Percentiles rank a stretch among this genome's conserved stretches.
These are phyloP conservation scores for Aegle marmelos DNA, from an alignment of 345 rosid species.

Conservation along the genomic window DNA sequence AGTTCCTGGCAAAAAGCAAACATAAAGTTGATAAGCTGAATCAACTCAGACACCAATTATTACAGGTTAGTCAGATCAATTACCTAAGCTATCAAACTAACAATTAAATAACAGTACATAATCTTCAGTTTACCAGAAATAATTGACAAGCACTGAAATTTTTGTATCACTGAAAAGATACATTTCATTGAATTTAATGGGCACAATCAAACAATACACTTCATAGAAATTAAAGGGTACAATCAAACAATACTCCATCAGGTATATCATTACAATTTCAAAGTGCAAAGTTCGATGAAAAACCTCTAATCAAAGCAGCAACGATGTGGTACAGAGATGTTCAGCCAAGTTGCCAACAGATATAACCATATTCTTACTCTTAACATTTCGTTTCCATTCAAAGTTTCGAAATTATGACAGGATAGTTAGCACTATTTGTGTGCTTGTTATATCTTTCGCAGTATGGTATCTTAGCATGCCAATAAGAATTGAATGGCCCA, in stretches of 20 bases:
- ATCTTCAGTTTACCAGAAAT: not conserved
- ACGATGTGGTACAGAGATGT: not conserved
- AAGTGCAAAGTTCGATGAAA: not conserved
- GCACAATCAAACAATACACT: not conserved
- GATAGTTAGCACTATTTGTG: not conserved
- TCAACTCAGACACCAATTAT: not conserved
- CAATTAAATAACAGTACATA: not conserved
- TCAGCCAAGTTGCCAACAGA: not conserved
- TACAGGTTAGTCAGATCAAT: not conserved
- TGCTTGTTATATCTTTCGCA: not conserved
- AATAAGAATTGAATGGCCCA: not conserved
- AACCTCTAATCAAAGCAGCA: not conserved
- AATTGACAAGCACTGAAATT: not conserved
- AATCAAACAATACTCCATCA: not conserved
- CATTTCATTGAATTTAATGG: not conserved
- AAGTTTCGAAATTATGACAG: not conserved
- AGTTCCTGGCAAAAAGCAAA: slow-evolving; percentile 52
- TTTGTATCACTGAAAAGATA: not conserved
- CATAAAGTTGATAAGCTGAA: not conserved
- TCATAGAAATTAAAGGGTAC: not conserved
- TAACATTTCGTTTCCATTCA: not conserved
- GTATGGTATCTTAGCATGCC: not conserved
- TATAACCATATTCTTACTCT: not conserved
- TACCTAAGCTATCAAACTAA: not conserved
- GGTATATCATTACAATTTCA: not conserved